Evolutionary conservation across 306 rosid genomes (phyloP).

Genomic region (Sophora flavescens): DNA sequence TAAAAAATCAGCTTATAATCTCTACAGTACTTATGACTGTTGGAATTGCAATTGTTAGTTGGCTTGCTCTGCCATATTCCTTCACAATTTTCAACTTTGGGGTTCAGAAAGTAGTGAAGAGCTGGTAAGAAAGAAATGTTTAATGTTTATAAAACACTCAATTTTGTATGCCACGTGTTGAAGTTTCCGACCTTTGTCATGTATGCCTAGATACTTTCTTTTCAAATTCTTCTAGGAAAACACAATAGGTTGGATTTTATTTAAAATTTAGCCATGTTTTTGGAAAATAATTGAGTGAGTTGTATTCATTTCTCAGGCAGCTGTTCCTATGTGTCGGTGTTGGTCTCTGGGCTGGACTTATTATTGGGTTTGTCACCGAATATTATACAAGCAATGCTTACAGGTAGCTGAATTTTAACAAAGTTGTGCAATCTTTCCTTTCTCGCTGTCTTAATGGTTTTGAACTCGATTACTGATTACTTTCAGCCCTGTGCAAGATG

Average conservation of each 20-base stretch:
- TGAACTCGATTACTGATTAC: constrained; percentile 31
- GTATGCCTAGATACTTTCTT: background rate
- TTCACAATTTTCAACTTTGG: constrained; percentile 87
- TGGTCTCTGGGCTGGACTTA: constrained; percentile 91
- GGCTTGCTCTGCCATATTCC: constrained; percentile 77
- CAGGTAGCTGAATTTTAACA: constrained; percentile 56
- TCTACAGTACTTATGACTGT: constrained; percentile 78
- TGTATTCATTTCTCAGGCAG: constrained; percentile 58
- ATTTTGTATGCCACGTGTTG: background rate
- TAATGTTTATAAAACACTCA: background rate
- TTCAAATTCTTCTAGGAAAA: background rate
- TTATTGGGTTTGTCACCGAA: constrained; percentile 83
- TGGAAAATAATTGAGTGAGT: background rate
- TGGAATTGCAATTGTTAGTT: constrained; percentile 76
- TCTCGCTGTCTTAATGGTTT: background rate
- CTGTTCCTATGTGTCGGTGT: constrained; percentile 80
- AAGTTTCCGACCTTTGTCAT: constrained; percentile 19
- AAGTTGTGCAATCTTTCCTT: background rate
- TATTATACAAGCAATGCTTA: constrained; percentile 85
- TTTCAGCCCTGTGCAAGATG: constrained; percentile 87
- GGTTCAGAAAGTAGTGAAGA: constrained; percentile 72
- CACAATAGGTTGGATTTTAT: background rate
- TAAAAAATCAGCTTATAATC: constrained; percentile 79
- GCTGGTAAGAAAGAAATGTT: constrained; percentile 55
- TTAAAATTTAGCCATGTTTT: constrained; percentile 15